These are phyloP conservation scores for Fusarium sp. DNA, from an alignment of 2,329 filamentous ascomycete species.

Conservation along the genomic window DNA sequence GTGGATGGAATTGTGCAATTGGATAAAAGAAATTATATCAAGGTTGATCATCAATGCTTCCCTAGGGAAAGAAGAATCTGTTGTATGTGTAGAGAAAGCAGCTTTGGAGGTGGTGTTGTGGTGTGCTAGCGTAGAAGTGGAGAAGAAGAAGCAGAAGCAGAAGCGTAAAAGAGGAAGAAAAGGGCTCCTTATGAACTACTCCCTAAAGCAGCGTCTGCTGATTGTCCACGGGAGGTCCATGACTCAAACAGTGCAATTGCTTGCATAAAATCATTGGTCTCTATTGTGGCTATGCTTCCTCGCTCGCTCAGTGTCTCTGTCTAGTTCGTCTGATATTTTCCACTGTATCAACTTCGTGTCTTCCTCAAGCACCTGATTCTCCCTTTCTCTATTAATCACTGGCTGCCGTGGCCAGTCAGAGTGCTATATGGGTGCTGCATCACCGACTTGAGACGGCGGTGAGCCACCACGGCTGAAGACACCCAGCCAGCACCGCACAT, in stretches of 20 bases:
- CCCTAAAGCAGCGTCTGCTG: background rate
- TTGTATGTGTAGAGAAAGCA: background rate
- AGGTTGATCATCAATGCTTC: background rate
- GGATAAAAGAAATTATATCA: background rate
- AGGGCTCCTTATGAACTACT: slow-evolving; percentile 11
- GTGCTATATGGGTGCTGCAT: background rate
- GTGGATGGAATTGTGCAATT: slow-evolving; percentile 3
- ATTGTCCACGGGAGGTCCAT: slow-evolving; percentile 23
- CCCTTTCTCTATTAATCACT: background rate
- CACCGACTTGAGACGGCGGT: slow-evolving; percentile 17
- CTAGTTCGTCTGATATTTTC: slow-evolving; percentile 1
- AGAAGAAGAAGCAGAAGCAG: background rate
- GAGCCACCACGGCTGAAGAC: slow-evolving; percentile 59
- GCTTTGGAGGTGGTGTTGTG: background rate
- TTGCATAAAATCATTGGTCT: slow-evolving; percentile 7
- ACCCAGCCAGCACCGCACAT: slow-evolving; percentile 76
- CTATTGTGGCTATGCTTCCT: slow-evolving; percentile 2
- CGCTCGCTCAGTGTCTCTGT: slow-evolving; percentile 10
- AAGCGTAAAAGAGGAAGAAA: background rate
- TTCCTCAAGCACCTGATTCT: slow-evolving; percentile 1
- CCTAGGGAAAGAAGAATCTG: background rate
- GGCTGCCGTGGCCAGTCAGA: background rate
- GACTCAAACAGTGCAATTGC: slow-evolving; percentile 22
- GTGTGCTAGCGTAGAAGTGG: background rate
- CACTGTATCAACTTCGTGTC: background rate